Conservation (phyloP, 129 eudicot species). For the Apium graveolens region DNA sequence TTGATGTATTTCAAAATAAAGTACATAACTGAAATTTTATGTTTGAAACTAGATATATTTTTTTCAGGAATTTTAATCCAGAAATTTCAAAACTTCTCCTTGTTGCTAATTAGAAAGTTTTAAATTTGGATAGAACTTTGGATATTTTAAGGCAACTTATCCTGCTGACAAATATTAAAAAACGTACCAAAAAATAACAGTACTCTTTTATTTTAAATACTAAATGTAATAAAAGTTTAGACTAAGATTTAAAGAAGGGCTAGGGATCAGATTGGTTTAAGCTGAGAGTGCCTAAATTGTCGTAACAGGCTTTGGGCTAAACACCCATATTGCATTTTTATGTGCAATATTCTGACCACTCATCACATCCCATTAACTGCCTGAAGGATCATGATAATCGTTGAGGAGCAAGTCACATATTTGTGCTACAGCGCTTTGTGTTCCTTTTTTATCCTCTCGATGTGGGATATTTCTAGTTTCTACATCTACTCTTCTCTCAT, state of each 20-base stretch:
- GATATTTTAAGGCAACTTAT: too few relatives aligned
- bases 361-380: neutral
- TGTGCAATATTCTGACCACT: constrained; percentile 2
- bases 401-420: neutral
- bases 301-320: constrained; percentile 1
- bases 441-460: neutral
- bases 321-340: neutral
- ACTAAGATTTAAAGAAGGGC: neutral
- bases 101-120: too few relatives aligned
- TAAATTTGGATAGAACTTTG: too few relatives aligned
- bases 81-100: too few relatives aligned
- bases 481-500: neutral
- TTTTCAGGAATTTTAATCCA: too few relatives aligned
- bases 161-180: too few relatives aligned
- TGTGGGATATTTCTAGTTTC: neutral
- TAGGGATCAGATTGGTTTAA: neutral
- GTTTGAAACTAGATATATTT: too few relatives aligned
- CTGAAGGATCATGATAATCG: neutral
- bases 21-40: too few relatives aligned
- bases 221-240: too few relatives aligned
- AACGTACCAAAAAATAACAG: too few relatives aligned
- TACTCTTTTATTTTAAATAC: too few relatives aligned
- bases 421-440: neutral
- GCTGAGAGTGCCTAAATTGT: neutral
- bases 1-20: too few relatives aligned